Base-by-base conservation (phyloP, 176 grass and related monocot genomes). In the Aegilops tauschii region DNA sequence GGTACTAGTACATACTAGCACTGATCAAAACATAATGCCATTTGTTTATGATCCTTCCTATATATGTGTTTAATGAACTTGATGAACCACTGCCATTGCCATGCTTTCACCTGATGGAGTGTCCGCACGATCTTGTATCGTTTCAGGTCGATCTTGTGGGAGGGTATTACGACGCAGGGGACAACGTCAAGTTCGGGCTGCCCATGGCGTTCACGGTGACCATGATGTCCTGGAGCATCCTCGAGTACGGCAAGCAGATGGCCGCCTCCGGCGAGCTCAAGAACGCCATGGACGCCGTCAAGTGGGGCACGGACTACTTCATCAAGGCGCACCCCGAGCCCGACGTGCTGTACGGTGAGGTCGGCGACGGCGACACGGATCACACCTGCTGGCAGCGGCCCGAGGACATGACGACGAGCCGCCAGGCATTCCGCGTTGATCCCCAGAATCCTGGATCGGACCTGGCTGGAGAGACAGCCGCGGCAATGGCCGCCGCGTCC, bases 181-280 rank as follows among this genome's bases (percentile, higher is more conserved):
- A 98, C 61, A 98, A 98, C 27, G 96, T 98, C 8, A 98, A 98
- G 80, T 98, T 96, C 4, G 96, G 96, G 5, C 50, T 98, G 45
- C 96, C 96, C 0, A 96, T 98, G 96, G 96, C 96, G 65, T 98
- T 95, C 89, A 96, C 96, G 49, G 89, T 98, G 82, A 98, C 96
- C 7, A 98, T 98, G 93, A 95, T 98, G 90, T 88, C 93, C 9
- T 98, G 96, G 96, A 80, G 93, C 86, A 91, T 98, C 21, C 82
- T 92, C 27, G 96, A 98, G 79, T 98, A 98, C 70, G 96, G 93
- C 5, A 88, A 88, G 69, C 93, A 98, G 86, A 94, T 98, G 90
- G 76, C 83, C 1, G 84, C 86, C 1, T 87, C 79, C 36, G 96
- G 93, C 25, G 93, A 98, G 88, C 86, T 98, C 25, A 84, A 85